Percentiles rank a stretch among this genome's conserved stretches.
These are phyloP conservation scores for Silene coronaria DNA, from an alignment of 179 eudicot genomes.

Conservation along the genomic window DNA sequence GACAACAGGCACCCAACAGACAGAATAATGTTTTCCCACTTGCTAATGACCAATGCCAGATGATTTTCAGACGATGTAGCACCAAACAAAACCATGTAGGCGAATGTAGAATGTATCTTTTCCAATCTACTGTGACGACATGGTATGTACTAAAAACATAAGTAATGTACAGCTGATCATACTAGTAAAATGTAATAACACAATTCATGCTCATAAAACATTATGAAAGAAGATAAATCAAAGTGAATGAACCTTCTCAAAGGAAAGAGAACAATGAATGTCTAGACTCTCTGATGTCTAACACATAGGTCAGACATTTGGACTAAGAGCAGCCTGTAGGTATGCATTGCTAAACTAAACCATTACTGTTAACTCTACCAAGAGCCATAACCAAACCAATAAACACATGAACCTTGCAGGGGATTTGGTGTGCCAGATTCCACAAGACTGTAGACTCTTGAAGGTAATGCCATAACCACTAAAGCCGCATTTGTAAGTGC, in stretches of 20 bases:
- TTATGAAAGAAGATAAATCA: neutral
- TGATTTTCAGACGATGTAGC: neutral
- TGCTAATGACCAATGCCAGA: neutral
- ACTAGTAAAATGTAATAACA: neutral
- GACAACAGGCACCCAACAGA: neutral
- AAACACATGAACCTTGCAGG: neutral
- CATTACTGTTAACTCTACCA: neutral
- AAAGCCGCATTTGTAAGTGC: neutral
- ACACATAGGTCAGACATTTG: neutral
- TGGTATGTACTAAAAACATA: neutral
- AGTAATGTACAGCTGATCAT: neutral
- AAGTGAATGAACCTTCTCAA: neutral
- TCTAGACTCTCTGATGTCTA: neutral
- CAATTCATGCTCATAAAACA: neutral
- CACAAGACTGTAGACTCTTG: neutral
- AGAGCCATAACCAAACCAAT: neutral
- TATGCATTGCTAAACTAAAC: neutral
- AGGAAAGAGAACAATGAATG: neutral
- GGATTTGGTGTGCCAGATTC: neutral
- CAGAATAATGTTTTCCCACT: neutral
- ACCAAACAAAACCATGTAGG: neutral
- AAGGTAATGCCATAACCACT: neutral
- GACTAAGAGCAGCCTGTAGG: constrained; percentile 2
- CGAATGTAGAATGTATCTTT: neutral
- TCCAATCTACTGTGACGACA: neutral